Evolutionary conservation across 805 yeast genomes (phyloP).

Genomic region (Metschnikowia noctiluminum): DNA sequence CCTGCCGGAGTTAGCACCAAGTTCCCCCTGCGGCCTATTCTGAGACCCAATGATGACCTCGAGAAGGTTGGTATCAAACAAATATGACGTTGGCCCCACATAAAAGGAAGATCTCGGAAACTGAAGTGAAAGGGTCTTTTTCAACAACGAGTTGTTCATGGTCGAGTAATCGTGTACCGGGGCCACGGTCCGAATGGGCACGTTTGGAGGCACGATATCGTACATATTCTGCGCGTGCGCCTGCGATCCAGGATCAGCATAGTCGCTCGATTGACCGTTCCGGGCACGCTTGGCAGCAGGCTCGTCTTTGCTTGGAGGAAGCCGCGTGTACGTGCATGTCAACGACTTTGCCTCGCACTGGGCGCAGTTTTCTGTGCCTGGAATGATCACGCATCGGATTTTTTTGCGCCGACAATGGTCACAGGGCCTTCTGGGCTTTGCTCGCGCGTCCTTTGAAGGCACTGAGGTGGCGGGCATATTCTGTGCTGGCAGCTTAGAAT

Average conservation of each 20-base stretch:
- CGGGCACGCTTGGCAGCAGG: slow-evolving; percentile 43
- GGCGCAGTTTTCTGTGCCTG: slow-evolving; percentile 61
- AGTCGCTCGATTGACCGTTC: neutral
- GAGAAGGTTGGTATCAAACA: slow-evolving; percentile 70
- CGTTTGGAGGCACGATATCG: slow-evolving; percentile 36
- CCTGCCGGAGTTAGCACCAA: slow-evolving; percentile 9
- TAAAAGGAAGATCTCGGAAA: slow-evolving; percentile 87
- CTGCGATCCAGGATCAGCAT: neutral
- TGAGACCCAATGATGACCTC: slow-evolving; percentile 50
- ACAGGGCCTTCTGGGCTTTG: slow-evolving; percentile 54
- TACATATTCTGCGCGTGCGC: neutral
- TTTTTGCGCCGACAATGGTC: slow-evolving; percentile 82
- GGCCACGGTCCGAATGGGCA: slow-evolving; percentile 47
- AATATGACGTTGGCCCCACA: slow-evolving; percentile 79
- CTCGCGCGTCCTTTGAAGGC: neutral
- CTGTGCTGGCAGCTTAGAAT: neutral
- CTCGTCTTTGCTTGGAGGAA: slow-evolving; percentile 26
- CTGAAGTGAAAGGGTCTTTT: slow-evolving; percentile 70
- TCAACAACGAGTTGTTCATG: slow-evolving; percentile 60
- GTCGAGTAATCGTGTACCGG: slow-evolving; percentile 68
- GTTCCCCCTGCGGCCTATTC: slow-evolving; percentile 23
- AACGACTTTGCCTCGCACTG: slow-evolving; percentile 74
- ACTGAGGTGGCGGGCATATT: neutral
- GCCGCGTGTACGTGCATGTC: slow-evolving; percentile 62
- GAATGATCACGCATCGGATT: slow-evolving; percentile 70